Conservation (phyloP, 805 yeast species). For the Limtongia smithiae region DNA sequence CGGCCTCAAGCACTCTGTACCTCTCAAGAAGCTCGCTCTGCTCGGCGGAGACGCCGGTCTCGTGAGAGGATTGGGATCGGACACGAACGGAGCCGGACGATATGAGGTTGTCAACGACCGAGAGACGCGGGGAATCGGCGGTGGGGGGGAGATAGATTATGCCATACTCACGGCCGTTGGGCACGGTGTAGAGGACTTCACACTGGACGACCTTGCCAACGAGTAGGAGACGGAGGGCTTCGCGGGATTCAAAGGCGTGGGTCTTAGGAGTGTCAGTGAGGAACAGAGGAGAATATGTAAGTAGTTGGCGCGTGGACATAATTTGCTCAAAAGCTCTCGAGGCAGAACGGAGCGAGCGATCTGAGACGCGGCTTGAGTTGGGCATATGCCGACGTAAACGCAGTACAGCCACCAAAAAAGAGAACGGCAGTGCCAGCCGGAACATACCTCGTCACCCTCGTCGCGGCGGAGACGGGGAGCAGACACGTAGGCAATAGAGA, state of each 20-base stretch:
- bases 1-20: conserved; percentile 43
- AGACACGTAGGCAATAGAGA: conserved; percentile 62
- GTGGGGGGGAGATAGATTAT: conserved; percentile 65
- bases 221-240: conserved; percentile 55
- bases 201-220: conserved; percentile 64
- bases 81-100: conserved; percentile 60
- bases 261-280: conserved; percentile 37
- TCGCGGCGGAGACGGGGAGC: conserved; percentile 48
- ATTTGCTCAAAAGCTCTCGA: conserved; percentile 14
- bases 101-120: conserved; percentile 55
- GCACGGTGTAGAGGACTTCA: conserved; percentile 50
- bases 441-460: conserved; percentile 32
- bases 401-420: not conserved
- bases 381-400: not conserved
- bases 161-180: conserved; percentile 59
- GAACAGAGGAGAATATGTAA: not conserved
- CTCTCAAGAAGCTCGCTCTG: conserved; percentile 13
- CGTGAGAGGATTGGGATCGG: conserved; percentile 44
- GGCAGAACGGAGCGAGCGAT: not conserved
- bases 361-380: not conserved
- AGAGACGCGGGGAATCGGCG: conserved; percentile 40
- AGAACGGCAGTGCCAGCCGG: not conserved
- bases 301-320: not conserved
- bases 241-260: conserved; percentile 57
- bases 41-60: conserved; percentile 31